Conservation (phyloP, 441 rosid species). For the Arabidopsis lyrata region DNA sequence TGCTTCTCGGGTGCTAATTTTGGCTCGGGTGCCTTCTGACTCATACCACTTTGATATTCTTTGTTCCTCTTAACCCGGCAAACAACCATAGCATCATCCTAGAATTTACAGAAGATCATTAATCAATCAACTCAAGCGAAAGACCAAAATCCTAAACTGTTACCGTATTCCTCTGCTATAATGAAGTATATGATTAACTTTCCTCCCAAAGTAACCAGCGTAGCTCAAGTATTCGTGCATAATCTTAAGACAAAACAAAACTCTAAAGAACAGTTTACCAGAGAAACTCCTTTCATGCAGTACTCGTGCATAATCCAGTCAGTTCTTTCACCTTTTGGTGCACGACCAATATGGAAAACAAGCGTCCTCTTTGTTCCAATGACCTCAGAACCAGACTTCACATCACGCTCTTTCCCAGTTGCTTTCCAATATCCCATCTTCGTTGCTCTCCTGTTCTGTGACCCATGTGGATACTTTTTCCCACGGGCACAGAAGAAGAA, state of each 20-base stretch:
- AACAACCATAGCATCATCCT: constrained; percentile 76
- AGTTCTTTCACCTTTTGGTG: constrained; percentile 92
- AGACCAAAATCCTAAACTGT: background rate
- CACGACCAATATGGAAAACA: constrained; percentile 85
- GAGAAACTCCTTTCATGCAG: constrained; percentile 62
- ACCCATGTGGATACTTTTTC: constrained; percentile 84
- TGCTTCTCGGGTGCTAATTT: constrained; percentile 17
- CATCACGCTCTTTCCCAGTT: constrained; percentile 87
- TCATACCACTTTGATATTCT: constrained; percentile 44
- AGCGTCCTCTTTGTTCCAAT: constrained; percentile 91
- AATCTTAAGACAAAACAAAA: background rate
- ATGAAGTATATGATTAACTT: background rate
- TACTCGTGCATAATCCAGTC: constrained; percentile 93
- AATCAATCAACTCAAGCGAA: constrained; percentile 24
- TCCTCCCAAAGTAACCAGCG: background rate
- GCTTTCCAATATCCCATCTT: constrained; percentile 91
- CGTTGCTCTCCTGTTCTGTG: constrained; percentile 83
- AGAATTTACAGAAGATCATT: background rate
- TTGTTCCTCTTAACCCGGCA: constrained; percentile 74
- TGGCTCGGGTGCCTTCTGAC: constrained; percentile 31
- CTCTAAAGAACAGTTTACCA: constrained; percentile 47
- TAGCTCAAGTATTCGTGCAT: background rate
- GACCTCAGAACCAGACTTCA: constrained; percentile 60
- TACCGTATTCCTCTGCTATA: background rate
- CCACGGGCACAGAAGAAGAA: constrained; percentile 88